Evolutionary conservation across 2,329 filamentous ascomycete species (phyloP), one percentile per base, ranked within the genome.

Genomic region (Aspergillus neotritici): DNA sequence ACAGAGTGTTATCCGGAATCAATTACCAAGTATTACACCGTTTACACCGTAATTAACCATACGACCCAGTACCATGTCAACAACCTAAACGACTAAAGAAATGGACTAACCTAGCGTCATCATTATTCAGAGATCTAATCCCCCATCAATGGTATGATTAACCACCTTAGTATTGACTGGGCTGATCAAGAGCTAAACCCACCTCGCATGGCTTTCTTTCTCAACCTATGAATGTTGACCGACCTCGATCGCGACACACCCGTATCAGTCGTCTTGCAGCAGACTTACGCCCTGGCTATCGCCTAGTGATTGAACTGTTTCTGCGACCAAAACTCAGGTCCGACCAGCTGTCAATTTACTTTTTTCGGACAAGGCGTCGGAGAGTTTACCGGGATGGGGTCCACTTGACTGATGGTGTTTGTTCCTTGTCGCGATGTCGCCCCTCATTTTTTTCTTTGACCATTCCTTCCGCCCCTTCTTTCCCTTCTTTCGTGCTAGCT

Each of bases 271-370:
- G 35, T 40, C 34, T 31, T 55, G 53, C 53, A 53, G 48, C 34
- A 15, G 13, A 37, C 14, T 33, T 12, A 13, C 14, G n/a, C 34
- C n/a, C 9, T 30, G 11, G 36, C 34, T 41, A 34, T 28, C 34
- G 43, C 40, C 45, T 37, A 32, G 25, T 38, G 31, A 28, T 41
- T 43, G 32, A 34, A 15, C 45, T 44, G 37, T 44, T 49, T 50
- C 41, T 43, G 46, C 49, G 31, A 44, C 43, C 31, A 43, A 50
- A 41, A 38, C 48, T 25, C 21, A 25, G 9, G 9, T 25, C 6
- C 21, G 21, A 25, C 51, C 50, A 60, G 55, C 60, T 62, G 58
- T 62, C 58, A 63, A 53, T 42, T 53, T 57, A 45, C 58, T 51
- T 25, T 28, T 57, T 56, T 49, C 31, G 53, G 57, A 42, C 45